phyloP scores from a whole-genome alignment of 1,284 basidiomycete genomes.

The Ceratobasidium papillatum region DNA sequence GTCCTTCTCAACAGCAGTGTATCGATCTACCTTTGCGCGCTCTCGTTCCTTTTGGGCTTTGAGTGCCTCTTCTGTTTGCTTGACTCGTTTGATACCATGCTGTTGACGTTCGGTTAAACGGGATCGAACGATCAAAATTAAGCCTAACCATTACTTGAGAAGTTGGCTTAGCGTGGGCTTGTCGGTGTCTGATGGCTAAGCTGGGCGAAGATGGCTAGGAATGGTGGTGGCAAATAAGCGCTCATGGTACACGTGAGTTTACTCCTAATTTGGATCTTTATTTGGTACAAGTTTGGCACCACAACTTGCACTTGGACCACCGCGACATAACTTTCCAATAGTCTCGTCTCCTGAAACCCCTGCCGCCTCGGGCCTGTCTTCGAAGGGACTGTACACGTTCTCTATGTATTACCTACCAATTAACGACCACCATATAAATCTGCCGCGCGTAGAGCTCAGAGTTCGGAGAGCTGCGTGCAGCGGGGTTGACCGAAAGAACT shows the following conservation, averaged over 20 bases:
- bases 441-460: background rate
- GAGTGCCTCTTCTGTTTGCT: slow-evolving; percentile 67
- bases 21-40: slow-evolving; percentile 76
- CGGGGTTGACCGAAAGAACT: background rate
- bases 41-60: slow-evolving; percentile 76
- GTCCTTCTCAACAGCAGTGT: slow-evolving; percentile 70
- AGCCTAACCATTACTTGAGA: slow-evolving; percentile 17
- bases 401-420: too few relatives aligned
- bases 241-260: background rate
- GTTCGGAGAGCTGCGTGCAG: background rate
- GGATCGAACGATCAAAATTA: background rate
- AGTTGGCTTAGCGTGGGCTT: background rate
- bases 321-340: background rate
- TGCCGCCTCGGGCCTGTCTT: too few relatives aligned
- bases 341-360: background rate
- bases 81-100: slow-evolving; percentile 83
- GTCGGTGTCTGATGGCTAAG: background rate
- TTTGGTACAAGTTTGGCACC: background rate
- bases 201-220: background rate
- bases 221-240: slow-evolving; percentile 2
- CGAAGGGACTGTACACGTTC: too few relatives aligned
- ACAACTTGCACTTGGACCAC: background rate
- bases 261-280: background rate
- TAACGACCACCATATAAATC: background rate
- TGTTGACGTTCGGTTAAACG: slow-evolving; percentile 48